A percentile compares a stretch with the other conserved stretches of the same genome.
These are phyloP conservation scores for Chrysoporthe puriensis DNA, from an alignment of 2,329 filamentous ascomycete genomes.

Conservation along the genomic window DNA sequence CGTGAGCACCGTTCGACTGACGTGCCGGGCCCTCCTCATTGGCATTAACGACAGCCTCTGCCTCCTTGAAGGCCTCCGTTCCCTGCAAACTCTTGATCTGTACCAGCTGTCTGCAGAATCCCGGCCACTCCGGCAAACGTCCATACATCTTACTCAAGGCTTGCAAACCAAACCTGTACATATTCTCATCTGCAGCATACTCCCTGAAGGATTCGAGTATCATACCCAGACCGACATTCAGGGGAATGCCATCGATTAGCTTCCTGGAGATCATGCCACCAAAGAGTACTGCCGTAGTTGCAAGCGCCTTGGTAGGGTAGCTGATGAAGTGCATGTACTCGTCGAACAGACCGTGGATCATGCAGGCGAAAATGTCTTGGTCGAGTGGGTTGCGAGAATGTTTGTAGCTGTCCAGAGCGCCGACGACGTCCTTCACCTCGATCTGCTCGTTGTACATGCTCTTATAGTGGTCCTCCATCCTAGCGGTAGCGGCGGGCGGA, in stretches of 20 bases:
- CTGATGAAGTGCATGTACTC: slow-evolving; percentile 95
- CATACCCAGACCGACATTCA: slow-evolving; percentile 95
- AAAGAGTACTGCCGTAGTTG: slow-evolving; percentile 94
- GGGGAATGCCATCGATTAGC: slow-evolving; percentile 83
- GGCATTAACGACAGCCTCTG: slow-evolving; percentile 77
- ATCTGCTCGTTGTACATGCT: slow-evolving; percentile 95
- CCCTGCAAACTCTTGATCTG: slow-evolving; percentile 81
- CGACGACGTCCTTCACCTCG: slow-evolving; percentile 83
- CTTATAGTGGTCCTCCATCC: slow-evolving; percentile 98
- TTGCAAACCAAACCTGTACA: slow-evolving; percentile 98
- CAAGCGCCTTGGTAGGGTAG: slow-evolving; percentile 93
- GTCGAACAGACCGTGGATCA: slow-evolving; percentile 97
- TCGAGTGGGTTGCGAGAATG: slow-evolving; percentile 80
- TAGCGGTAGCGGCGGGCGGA: slow-evolving; percentile 76
- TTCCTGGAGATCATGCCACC: slow-evolving; percentile 95
- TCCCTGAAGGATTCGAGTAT: slow-evolving; percentile 95
- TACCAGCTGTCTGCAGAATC: slow-evolving; percentile 83
- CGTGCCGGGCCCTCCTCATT: slow-evolving; percentile 63
- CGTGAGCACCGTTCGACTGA: slow-evolving; percentile 58
- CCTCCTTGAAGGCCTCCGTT: slow-evolving; percentile 82
- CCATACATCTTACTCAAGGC: slow-evolving; percentile 86
- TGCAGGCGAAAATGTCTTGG: slow-evolving; percentile 95
- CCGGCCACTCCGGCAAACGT: slow-evolving; percentile 91
- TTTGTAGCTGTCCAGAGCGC: slow-evolving; percentile 84
- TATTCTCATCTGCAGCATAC: slow-evolving; percentile 78